A percentile compares a stretch with the other conserved stretches of the same genome.
Conservation (phyloP, 805 yeast species). For the Debaryomyces prosopidis region DNA sequence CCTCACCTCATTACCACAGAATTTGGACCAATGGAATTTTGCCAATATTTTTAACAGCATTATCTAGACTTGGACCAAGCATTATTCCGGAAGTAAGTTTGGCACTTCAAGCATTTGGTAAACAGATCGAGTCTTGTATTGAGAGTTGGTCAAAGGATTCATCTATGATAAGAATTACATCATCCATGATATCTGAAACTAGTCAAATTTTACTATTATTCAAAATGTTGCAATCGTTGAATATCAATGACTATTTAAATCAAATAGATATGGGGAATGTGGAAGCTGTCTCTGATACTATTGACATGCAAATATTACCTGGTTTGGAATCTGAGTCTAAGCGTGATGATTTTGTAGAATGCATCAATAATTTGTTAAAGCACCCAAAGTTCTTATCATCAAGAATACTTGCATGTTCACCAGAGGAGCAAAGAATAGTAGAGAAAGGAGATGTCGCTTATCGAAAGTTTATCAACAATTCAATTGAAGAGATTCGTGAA, state of each 20-base stretch:
- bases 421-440: constrained; percentile 62
- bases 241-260: constrained; percentile 49
- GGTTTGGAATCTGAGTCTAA: constrained; percentile 64
- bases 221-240: constrained; percentile 53
- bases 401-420: constrained; percentile 60
- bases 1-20: constrained; percentile 59
- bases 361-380: constrained; percentile 70
- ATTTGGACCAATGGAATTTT: constrained; percentile 88
- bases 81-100: constrained; percentile 64
- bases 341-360: constrained; percentile 57
- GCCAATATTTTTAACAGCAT: constrained; percentile 59
- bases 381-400: constrained; percentile 85
- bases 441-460: constrained; percentile 43
- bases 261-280: constrained; percentile 3
- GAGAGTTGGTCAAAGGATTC: constrained; percentile 68
- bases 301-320: constrained; percentile 43
- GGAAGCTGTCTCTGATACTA: constrained; percentile 6
- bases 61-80: constrained; percentile 63
- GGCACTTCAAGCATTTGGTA: constrained; percentile 61
- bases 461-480: constrained; percentile 24
- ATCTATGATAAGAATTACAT: constrained; percentile 36
- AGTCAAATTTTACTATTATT: constrained; percentile 65
- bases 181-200: constrained; percentile 40
- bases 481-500: constrained; percentile 38
- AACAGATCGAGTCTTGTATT: constrained; percentile 65